Percentiles rank a stretch among this genome's conserved stretches.
Conservation (phyloP, 2,329 filamentous ascomycete genomes). For the Pleomassaria siparia region DNA sequence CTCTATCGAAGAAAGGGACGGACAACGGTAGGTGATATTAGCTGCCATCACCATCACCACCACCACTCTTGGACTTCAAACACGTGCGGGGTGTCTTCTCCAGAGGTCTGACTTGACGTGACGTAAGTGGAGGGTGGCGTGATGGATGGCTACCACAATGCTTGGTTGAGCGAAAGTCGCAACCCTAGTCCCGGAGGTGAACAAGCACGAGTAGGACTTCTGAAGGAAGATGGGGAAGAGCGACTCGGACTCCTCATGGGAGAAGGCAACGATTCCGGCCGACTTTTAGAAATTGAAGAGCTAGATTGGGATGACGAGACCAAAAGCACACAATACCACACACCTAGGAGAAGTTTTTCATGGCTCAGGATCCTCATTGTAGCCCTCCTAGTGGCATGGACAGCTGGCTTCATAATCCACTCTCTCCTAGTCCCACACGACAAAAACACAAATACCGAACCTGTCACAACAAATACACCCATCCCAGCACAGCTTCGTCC, state of each 20-base stretch:
- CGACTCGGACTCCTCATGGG: constrained; percentile 20
- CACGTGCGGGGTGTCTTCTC: too few relatives aligned
- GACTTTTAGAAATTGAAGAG: constrained; percentile 14
- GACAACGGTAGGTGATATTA: too few relatives aligned
- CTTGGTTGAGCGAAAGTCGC: neutral
- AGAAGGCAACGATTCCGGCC: constrained; percentile 9
- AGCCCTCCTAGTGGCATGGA: constrained; percentile 13
- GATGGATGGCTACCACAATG: neutral
- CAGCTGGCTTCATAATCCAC: constrained; percentile 16
- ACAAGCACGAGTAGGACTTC: neutral
- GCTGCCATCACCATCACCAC: too few relatives aligned
- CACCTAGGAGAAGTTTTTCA: constrained; percentile 5
- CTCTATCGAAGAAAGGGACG: too few relatives aligned
- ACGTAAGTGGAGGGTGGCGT: too few relatives aligned
- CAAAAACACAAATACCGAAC: neutral
- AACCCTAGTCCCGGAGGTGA: neutral
- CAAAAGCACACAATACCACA: constrained; percentile 2
- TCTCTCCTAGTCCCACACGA: constrained; percentile 10
- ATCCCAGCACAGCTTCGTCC: constrained; percentile 19
- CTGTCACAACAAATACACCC: neutral
- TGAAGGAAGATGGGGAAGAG: constrained; percentile 17
- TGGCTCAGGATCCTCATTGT: constrained; percentile 17
- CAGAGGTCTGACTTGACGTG: too few relatives aligned
- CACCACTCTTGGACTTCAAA: too few relatives aligned
- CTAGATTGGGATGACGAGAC: constrained; percentile 9